phyloP scores from a whole-genome alignment of 1,139 yeast species.

The Yamadazyma taylorii region DNA sequence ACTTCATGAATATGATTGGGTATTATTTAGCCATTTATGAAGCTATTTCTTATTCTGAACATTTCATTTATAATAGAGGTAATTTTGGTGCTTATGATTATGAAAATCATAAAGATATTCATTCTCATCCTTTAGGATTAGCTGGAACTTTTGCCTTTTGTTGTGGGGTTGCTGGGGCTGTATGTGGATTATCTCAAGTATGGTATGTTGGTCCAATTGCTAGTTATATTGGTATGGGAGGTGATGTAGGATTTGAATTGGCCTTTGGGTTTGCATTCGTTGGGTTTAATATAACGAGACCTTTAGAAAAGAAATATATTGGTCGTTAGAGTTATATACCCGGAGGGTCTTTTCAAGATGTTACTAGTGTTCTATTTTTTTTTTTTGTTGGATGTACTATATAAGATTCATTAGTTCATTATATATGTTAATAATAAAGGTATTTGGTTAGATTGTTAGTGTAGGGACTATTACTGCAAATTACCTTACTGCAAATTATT shows the following conservation, averaged over 20 bases:
- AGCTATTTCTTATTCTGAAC: constrained; percentile 72
- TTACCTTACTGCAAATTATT: no score
- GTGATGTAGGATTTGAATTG: constrained; percentile 86
- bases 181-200: constrained; percentile 79
- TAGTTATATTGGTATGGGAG: constrained; percentile 66
- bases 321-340: constrained; percentile 44
- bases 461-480: no score
- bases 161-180: constrained; percentile 85
- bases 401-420: background rate
- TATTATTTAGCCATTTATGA: constrained; percentile 89
- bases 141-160: constrained; percentile 80
- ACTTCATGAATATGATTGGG: constrained; percentile 87
- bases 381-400: background rate
- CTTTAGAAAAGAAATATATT: constrained; percentile 66
- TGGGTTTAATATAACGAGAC: constrained; percentile 60
- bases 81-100: constrained; percentile 60
- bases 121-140: constrained; percentile 65
- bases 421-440: background rate
- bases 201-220: constrained; percentile 81
- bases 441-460: no score
- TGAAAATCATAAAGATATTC: constrained; percentile 55
- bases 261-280: constrained; percentile 69
- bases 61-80: constrained; percentile 70
- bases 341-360: background rate
- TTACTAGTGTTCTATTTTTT: background rate